A percentile compares a stretch with the other conserved stretches of the same genome.
These are phyloP conservation scores for Sarcomyxa edulis DNA, from an alignment of 768 basidiomycete species.

Conservation along the genomic window DNA sequence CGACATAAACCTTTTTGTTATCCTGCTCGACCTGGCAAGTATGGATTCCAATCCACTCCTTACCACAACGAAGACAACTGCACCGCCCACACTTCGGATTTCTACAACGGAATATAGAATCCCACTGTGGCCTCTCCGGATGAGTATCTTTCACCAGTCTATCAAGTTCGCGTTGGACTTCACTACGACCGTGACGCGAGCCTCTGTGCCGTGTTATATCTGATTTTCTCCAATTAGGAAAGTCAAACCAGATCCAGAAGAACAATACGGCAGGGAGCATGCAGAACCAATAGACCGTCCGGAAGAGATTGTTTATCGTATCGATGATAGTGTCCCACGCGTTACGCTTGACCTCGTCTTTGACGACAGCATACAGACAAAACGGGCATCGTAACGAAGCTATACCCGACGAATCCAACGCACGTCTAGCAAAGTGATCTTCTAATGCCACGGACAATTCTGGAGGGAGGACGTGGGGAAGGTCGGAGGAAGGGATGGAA, in stretches of 20 bases:
- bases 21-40: conserved; percentile 1
- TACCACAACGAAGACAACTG: conserved; percentile 1
- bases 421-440: conserved; percentile 1
- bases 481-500: neutral
- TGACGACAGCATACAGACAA: conserved; percentile 1
- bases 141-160: too few relatives aligned
- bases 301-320: too few relatives aligned
- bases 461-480: conserved; percentile 1
- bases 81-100: neutral
- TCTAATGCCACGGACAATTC: conserved; percentile 1
- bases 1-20: conserved; percentile 1
- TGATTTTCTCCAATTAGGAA: too few relatives aligned
- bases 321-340: too few relatives aligned
- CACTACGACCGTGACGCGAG: too few relatives aligned
- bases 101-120: conserved; percentile 1
- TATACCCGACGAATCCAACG: neutral
- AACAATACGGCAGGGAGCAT: too few relatives aligned
- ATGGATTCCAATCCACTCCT: conserved; percentile 2
- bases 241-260: too few relatives aligned
- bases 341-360: neutral
- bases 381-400: neutral
- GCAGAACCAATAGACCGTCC: too few relatives aligned
- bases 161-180: too few relatives aligned
- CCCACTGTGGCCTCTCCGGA: too few relatives aligned
- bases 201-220: too few relatives aligned